These are phyloP conservation scores for Hygrophorus russula DNA, from an alignment of 768 basidiomycete species.

Conservation along the genomic window DNA sequence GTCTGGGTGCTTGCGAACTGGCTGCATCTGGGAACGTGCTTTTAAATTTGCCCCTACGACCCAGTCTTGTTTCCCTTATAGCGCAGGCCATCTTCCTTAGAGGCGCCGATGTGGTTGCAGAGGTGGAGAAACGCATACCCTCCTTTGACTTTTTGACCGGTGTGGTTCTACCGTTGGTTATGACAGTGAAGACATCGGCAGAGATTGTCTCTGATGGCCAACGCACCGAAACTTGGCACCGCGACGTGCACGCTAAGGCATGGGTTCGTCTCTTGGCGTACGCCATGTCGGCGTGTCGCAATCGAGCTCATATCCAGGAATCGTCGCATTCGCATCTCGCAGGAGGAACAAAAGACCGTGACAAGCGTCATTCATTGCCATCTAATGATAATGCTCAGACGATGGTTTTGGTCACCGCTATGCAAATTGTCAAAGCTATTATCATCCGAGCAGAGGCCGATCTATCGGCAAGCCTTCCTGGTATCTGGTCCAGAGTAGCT, in stretches of 20 bases:
- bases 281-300: constrained; percentile 41
- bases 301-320: constrained; percentile 15
- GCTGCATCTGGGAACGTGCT: constrained; percentile 31
- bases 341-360: constrained; percentile 38
- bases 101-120: constrained; percentile 39
- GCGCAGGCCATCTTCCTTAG: constrained; percentile 35
- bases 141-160: constrained; percentile 54
- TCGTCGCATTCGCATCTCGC: constrained; percentile 10
- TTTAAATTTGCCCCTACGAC: constrained; percentile 27
- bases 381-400: constrained; percentile 19
- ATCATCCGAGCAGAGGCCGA: constrained; percentile 53
- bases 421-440: constrained; percentile 62
- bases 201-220: constrained; percentile 30
- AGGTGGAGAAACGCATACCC: constrained; percentile 43
- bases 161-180: constrained; percentile 49
- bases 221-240: constrained; percentile 33
- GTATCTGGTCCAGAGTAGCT: constrained; percentile 56
- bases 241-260: constrained; percentile 30
- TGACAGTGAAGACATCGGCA: constrained; percentile 39
- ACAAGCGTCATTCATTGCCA: constrained; percentile 16
- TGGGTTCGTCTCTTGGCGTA: constrained; percentile 59
- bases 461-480: constrained; percentile 40
- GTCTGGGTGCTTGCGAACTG: constrained; percentile 34
- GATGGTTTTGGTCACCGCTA: constrained; percentile 33
- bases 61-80: constrained; percentile 27